A percentile compares a stretch with the other conserved stretches of the same genome.
These are phyloP conservation scores for Favolaschia claudopus DNA, from an alignment of 768 basidiomycete genomes.

Conservation along the genomic window DNA sequence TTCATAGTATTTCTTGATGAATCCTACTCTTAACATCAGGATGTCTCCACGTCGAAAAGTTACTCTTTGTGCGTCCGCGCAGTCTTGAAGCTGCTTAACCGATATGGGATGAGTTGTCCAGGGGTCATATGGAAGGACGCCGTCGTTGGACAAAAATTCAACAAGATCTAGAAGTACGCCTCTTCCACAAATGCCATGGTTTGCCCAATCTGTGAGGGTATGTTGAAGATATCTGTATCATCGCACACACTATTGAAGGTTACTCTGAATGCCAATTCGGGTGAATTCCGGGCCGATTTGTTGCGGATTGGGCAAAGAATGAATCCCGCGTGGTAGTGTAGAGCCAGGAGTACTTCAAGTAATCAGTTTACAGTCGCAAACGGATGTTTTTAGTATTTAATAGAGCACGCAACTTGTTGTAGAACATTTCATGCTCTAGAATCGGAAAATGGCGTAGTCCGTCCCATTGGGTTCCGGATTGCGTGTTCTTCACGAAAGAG, in stretches of 20 bases:
- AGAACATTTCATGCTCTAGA: slow-evolving; percentile 61
- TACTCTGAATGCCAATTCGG: slow-evolving; percentile 76
- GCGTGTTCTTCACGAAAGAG: slow-evolving; percentile 61
- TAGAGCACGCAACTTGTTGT: slow-evolving; percentile 58
- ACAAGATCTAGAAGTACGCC: slow-evolving; percentile 74
- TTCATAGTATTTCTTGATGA: slow-evolving; percentile 61
- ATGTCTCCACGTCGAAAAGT: slow-evolving; percentile 67
- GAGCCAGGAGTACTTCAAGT: slow-evolving; percentile 51
- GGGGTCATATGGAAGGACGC: slow-evolving; percentile 65
- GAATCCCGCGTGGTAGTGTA: slow-evolving; percentile 52
- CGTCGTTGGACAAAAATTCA: slow-evolving; percentile 52
- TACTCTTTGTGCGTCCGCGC: slow-evolving; percentile 66
- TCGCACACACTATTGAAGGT: slow-evolving; percentile 23
- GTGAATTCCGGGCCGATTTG: slow-evolving; percentile 53
- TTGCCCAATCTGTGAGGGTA: slow-evolving; percentile 64
- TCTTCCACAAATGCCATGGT: slow-evolving; percentile 74
- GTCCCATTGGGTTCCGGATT: slow-evolving; percentile 78
- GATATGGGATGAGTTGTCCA: slow-evolving; percentile 64
- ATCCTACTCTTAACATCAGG: slow-evolving; percentile 66
- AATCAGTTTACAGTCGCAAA: neutral
- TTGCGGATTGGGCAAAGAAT: slow-evolving; percentile 55
- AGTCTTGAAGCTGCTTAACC: slow-evolving; percentile 62
- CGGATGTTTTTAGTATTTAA: neutral
- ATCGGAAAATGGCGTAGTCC: slow-evolving; percentile 62
- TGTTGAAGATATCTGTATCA: neutral